phyloP scores from a whole-genome alignment of 257 asterid genomes.

The Haberlea rhodopensis region DNA sequence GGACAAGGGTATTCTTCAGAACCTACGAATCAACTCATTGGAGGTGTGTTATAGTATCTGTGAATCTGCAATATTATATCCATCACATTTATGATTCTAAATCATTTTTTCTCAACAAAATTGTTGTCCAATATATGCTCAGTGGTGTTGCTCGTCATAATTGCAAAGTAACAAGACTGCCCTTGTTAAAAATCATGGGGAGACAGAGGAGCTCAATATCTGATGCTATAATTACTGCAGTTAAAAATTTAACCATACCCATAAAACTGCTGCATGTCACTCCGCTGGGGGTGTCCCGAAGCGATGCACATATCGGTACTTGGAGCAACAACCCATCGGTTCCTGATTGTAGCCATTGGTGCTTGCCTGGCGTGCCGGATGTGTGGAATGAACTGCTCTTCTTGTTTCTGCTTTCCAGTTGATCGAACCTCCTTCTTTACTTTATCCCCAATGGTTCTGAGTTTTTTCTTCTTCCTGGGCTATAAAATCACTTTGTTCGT shows the following conservation, averaged over 20 bases:
- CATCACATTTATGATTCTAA: no score
- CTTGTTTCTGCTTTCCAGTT: slow-evolving; percentile 38
- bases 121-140: slow-evolving; percentile 27
- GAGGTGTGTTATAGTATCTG: slow-evolving; percentile 53
- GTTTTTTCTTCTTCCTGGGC: slow-evolving; percentile 17
- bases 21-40: slow-evolving; percentile 89
- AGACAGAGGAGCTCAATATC: slow-evolving; percentile 47
- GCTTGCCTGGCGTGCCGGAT: slow-evolving; percentile 93
- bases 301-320: slow-evolving; percentile 80
- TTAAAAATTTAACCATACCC: slow-evolving; percentile 42
- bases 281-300: slow-evolving; percentile 62
- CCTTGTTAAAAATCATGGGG: slow-evolving; percentile 39
- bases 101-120: no score
- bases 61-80: background rate
- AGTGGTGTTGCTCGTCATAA: slow-evolving; percentile 49
- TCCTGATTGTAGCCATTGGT: slow-evolving; percentile 97
- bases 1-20: slow-evolving; percentile 74
- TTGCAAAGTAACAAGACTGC: slow-evolving; percentile 70
- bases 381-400: slow-evolving; percentile 82
- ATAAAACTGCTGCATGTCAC: slow-evolving; percentile 71
- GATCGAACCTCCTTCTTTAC: background rate
- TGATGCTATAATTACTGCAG: slow-evolving; percentile 52
- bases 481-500: no score
- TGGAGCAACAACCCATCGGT: slow-evolving; percentile 77
- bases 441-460: slow-evolving; percentile 20